Base-by-base conservation (phyloP, 1,139 yeast genomes). In the Lodderomyces orthopsilosis region DNA sequence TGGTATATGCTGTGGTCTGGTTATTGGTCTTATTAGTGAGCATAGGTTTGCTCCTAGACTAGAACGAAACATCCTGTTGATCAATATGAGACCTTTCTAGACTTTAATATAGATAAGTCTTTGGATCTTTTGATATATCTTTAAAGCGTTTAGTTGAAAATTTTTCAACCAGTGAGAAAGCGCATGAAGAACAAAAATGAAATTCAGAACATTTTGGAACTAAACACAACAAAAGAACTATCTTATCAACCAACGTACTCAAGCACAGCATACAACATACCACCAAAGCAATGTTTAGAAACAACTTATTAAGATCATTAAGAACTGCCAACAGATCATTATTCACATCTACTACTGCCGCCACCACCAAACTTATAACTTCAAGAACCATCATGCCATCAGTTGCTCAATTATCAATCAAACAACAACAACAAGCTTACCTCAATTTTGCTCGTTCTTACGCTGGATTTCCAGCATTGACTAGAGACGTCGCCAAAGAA, bases 401-500 rank as follows among this genome's bases (percentile, higher is more conserved):
- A 70, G 70, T 75, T 69, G 68, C 50, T 69, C 75, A 57, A 47
- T 59, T 27, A 37, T 41, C 41, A 52, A 37, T 14, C 37, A 37
- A 24, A 35, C 40, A 33, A 36, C 42, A 34, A 27, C 45, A 13
- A 36, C 21, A 28, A 15, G 24, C 21, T 32, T 15, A 28, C 42
- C 42, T 35, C 39, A 41, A 48, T 14, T 44, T 35, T 30, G 35
- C 65, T 39, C 75, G 85, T 63, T 61, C 57, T 46, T 84, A 83
- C 65, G 79, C 87, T 37, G 77, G 75, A 37, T 81, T 80, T 56
- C 85, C 90, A 47, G 74, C 79, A 30, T 71, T 86, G 57, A 78
- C 86, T 44, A 80, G 81, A 63, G 86, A 83, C 32, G 75, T 83
- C 42, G 87, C 90, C 49, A 79, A 77, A 61, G 84, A 81, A 63